phyloP scores from a whole-genome alignment of 108 stramenopile species.

The Nitzschia putrida region DNA sequence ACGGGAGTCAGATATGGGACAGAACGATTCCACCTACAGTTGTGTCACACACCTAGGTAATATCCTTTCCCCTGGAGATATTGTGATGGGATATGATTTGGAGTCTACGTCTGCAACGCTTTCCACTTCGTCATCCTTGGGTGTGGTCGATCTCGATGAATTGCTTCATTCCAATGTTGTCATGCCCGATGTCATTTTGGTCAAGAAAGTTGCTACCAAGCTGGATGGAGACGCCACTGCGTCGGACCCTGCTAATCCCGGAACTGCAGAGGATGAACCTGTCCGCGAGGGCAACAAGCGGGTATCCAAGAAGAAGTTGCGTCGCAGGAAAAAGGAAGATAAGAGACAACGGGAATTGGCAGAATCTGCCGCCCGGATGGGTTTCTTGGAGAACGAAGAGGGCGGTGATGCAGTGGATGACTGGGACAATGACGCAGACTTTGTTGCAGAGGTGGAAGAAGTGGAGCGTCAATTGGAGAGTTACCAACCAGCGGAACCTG shows the following conservation, averaged over 20 bases:
- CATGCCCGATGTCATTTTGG: conserved; percentile 93
- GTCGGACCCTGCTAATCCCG: neutral
- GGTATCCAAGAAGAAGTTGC: conserved; percentile 33
- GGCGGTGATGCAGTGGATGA: conserved; percentile 37
- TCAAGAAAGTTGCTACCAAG: conserved; percentile 81
- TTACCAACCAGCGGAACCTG: neutral
- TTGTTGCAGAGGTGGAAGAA: conserved; percentile 61
- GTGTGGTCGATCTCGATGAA: conserved; percentile 33
- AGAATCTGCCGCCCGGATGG: conserved; percentile 84
- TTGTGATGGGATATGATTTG: conserved; percentile 95
- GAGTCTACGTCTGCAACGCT: conserved; percentile 21
- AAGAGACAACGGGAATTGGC: conserved; percentile 64
- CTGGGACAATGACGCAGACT: conserved; percentile 57
- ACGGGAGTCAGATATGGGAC: conserved; percentile 90
- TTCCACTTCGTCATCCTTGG: conserved; percentile 28
- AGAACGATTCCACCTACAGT: conserved; percentile 81
- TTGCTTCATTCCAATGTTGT: conserved; percentile 55
- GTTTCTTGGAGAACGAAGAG: conserved; percentile 61
- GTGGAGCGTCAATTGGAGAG: conserved; percentile 60
- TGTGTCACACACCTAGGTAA: conserved; percentile 94
- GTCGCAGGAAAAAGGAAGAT: conserved; percentile 66
- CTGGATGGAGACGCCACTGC: conserved; percentile 19
- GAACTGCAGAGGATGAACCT: conserved; percentile 12
- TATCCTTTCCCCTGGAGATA: conserved; percentile 90
- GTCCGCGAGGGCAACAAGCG: conserved; percentile 33